phyloP scores from a whole-genome alignment of 2,329 filamentous ascomycete species.

The Neonectria ditissima region DNA sequence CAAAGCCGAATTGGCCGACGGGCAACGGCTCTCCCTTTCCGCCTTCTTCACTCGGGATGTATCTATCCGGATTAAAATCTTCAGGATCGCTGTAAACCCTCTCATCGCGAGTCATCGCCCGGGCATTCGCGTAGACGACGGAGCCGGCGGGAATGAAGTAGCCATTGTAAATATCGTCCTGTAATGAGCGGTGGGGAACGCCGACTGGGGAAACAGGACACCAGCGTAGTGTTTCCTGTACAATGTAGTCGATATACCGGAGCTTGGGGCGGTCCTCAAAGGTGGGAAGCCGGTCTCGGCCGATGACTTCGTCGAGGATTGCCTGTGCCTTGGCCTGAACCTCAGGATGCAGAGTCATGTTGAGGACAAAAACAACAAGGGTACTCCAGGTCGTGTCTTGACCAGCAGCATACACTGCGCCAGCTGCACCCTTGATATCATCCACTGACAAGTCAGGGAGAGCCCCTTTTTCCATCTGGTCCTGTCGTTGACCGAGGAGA shows the following conservation, averaged over 20 bases:
- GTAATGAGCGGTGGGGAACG: conserved; percentile 17
- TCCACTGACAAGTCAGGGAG: conserved; percentile 47
- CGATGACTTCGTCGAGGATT: conserved; percentile 57
- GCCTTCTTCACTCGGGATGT: conserved; percentile 13
- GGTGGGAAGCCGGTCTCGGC: conserved; percentile 53
- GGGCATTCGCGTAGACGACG: conserved; percentile 24
- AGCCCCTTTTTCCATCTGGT: conserved; percentile 43
- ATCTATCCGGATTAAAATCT: conserved; percentile 24
- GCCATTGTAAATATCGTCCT: conserved; percentile 24
- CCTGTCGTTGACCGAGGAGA: conserved; percentile 43
- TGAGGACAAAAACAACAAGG: conserved; percentile 57
- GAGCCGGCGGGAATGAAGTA: conserved; percentile 25
- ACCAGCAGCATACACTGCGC: conserved; percentile 26
- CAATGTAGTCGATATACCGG: conserved; percentile 22
- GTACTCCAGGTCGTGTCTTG: conserved; percentile 31
- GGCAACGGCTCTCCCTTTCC: conserved; percentile 25
- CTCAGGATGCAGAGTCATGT: conserved; percentile 55
- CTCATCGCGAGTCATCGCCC: conserved; percentile 20
- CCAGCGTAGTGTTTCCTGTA: conserved; percentile 26
- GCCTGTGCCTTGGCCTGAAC: conserved; percentile 54
- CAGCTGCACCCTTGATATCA: conserved; percentile 25
- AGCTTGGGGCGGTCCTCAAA: conserved; percentile 50
- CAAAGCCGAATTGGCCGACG: conserved; percentile 24
- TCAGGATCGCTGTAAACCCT: conserved; percentile 14
- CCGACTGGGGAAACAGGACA: conserved; percentile 27